These are phyloP conservation scores for Mallotus repandus DNA, from an alignment of 441 rosid species.

Conservation along the genomic window DNA sequence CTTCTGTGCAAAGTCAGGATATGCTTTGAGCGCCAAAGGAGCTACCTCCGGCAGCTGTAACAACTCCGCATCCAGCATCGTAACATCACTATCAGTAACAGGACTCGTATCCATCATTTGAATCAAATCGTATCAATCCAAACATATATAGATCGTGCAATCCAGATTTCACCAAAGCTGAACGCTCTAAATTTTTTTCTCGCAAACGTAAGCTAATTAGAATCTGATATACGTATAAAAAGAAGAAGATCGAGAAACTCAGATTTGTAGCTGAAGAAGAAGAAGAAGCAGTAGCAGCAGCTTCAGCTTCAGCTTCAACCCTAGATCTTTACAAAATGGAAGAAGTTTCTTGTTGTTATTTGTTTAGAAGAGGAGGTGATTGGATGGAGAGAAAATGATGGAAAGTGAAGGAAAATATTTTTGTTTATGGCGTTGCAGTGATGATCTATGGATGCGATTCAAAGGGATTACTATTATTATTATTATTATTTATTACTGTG, in stretches of 20 bases:
- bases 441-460: constrained; percentile 28
- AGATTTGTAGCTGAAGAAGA: constrained; percentile 24
- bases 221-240: not conserved
- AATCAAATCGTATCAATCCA: constrained; percentile 24
- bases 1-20: constrained; percentile 65
- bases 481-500: too few species aligned
- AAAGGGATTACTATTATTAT: constrained; percentile 11
- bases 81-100: constrained; percentile 53
- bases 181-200: not conserved
- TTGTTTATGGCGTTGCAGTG: not conserved
- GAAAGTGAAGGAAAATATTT: not conserved
- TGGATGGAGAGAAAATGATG: constrained; percentile 30
- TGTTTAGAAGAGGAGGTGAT: constrained; percentile 12
- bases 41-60: constrained; percentile 84
- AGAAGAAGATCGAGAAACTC: constrained; percentile 1
- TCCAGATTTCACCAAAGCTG: constrained; percentile 15
- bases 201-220: not conserved
- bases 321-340: constrained; percentile 45
- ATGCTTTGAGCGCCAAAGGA: constrained; percentile 62
- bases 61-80: constrained; percentile 74
- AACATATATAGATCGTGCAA: constrained; percentile 29
- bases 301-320: constrained; percentile 21
- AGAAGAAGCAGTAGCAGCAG: too few species aligned
- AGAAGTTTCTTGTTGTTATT: not conserved
- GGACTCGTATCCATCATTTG: constrained; percentile 53